Base-by-base conservation (phyloP, 148 eudicot genomes). In the Euryodendron excelsum region DNA sequence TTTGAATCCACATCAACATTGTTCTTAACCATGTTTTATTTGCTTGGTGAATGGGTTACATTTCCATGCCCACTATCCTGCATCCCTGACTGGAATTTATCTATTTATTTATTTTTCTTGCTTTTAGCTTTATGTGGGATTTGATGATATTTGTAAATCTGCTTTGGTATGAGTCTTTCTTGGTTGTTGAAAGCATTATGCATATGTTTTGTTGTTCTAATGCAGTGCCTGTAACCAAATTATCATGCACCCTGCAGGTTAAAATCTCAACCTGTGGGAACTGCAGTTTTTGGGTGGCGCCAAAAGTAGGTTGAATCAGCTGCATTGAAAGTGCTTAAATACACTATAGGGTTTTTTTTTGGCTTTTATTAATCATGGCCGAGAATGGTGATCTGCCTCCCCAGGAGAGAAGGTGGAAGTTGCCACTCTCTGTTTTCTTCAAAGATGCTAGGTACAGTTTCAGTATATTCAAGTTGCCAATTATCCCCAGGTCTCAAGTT, bases 371-470 rank as follows among this genome's bases (percentile, higher is more conserved):
- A 69, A 39, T 20, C 66, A 82, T 88, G 88, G 84, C 88, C 30
- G 85, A 88, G n/a, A 69, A 82, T 68, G 81, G 78, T 60, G 97
- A 96, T 93, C 69, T 80, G 76, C 75, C 33, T 31, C 67, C 72
- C 14, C 50, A 82, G 1, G 48, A 48, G 31, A 80, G 69, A 76
- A 88, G 85, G 61, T 65, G 82, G 83, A 88, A 80, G 62, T 80
- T 87, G 60, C 94, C 97, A 0, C 30, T 90, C 67, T 81, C 79
- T 55, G 93, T 95, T 33, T 90, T 95, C 90, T 89, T 95, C 87
- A 87, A 82, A 80, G 92, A 91, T 82, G 76, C 75, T 65, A 88
- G 97, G 98, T 94, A 84, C 1, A 5, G 11, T 67, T 52, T 37
- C 0, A 9, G 23, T 21, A 13, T 53, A 4, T 53, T 31, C 3